phyloP scores from a whole-genome alignment of 768 basidiomycete species.

The Serendipita sp. region DNA sequence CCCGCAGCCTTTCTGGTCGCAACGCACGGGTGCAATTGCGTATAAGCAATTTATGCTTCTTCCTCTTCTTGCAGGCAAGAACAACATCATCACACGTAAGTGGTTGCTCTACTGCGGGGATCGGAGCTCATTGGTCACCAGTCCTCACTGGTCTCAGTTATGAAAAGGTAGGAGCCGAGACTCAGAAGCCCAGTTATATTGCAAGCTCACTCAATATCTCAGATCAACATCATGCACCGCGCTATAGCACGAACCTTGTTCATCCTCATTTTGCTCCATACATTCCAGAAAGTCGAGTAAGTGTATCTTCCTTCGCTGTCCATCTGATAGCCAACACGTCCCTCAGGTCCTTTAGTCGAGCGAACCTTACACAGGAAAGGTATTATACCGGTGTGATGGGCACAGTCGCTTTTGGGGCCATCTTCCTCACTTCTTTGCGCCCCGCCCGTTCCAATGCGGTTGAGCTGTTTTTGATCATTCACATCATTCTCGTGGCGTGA shows the following conservation, averaged over 20 bases:
- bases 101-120: neutral
- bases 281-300: slow-evolving; percentile 25
- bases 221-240: slow-evolving; percentile 36
- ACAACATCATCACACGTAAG: slow-evolving; percentile 32
- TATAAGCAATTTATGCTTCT: slow-evolving; percentile 37
- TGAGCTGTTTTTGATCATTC: slow-evolving; percentile 36
- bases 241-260: slow-evolving; percentile 32
- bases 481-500: slow-evolving; percentile 30
- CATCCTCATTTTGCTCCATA: slow-evolving; percentile 35
- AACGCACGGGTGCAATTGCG: slow-evolving; percentile 30
- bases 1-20: slow-evolving; percentile 15
- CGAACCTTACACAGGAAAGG: neutral
- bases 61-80: slow-evolving; percentile 42
- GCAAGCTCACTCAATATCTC: neutral
- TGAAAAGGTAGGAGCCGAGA: slow-evolving; percentile 25
- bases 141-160: slow-evolving; percentile 38
- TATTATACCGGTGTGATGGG: slow-evolving; percentile 23
- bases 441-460: slow-evolving; percentile 31
- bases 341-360: slow-evolving; percentile 12
- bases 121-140: slow-evolving; percentile 13
- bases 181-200: slow-evolving; percentile 2
- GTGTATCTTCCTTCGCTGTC: neutral
- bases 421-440: slow-evolving; percentile 30
- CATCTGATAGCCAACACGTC: slow-evolving; percentile 21
- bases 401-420: slow-evolving; percentile 19